Conservation (phyloP, 1,284 basidiomycete genomes). For the Mixia osmundae region DNA sequence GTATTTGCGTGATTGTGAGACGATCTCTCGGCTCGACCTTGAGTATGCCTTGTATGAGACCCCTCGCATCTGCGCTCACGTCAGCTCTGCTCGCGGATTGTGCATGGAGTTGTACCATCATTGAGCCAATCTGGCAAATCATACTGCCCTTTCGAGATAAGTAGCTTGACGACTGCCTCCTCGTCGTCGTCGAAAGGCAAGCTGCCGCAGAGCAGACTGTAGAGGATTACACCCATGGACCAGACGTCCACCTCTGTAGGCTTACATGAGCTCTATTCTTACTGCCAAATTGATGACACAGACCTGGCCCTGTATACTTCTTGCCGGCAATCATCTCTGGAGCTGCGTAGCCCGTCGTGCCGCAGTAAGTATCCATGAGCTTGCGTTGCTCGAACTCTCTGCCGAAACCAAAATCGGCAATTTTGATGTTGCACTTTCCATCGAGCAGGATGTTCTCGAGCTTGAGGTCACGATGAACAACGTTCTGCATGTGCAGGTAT, state of each 20-base stretch:
- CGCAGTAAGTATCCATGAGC: constrained; percentile 84
- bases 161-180: constrained; percentile 63
- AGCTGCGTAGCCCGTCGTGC: constrained; percentile 82
- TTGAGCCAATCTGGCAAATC: constrained; percentile 82
- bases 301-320: constrained; percentile 71
- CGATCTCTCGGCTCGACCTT: constrained; percentile 52
- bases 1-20: constrained; percentile 56
- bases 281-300: background rate
- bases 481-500: constrained; percentile 24
- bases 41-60: constrained; percentile 56
- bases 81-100: constrained; percentile 10
- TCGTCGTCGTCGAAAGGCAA: constrained; percentile 96
- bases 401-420: constrained; percentile 93
- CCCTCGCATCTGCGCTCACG: constrained; percentile 40
- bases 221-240: constrained; percentile 89
- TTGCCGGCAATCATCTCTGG: constrained; percentile 81
- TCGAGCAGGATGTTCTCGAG: constrained; percentile 32
- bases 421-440: constrained; percentile 24
- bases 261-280: background rate
- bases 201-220: constrained; percentile 75
- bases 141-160: constrained; percentile 67
- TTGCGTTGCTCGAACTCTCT: constrained; percentile 67
- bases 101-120: constrained; percentile 31
- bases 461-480: constrained; percentile 26
- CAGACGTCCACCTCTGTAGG: constrained; percentile 75